Conservation (phyloP, 2,329 filamentous ascomycete species). For the Calonectria pseudoturangicola region DNA sequence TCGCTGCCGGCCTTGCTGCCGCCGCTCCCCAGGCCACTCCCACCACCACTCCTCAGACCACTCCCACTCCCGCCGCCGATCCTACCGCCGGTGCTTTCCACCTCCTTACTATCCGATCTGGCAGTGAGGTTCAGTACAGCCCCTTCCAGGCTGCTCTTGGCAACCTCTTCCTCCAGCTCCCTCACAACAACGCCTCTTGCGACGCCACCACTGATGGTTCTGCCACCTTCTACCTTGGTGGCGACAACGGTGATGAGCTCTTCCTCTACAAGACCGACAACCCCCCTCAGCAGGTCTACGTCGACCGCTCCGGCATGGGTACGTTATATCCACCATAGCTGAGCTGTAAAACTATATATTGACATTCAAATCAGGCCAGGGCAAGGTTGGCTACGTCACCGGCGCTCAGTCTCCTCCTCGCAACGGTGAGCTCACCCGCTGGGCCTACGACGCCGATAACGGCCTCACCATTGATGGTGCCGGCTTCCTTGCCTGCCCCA, state of each 20-base stretch:
- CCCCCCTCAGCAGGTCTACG: conserved; percentile 68
- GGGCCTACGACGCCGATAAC: conserved; percentile 63
- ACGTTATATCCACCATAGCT: conserved; percentile 49
- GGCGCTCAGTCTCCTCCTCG: conserved; percentile 61
- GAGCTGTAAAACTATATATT: neutral
- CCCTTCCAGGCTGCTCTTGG: conserved; percentile 65
- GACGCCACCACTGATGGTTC: conserved; percentile 59
- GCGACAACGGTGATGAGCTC: conserved; percentile 62
- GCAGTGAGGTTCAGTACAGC: conserved; percentile 68
- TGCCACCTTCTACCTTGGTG: conserved; percentile 68
- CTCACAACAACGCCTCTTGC: conserved; percentile 69
- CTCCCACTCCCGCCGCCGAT: neutral
- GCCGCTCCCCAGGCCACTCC: neutral
- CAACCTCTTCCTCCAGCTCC: conserved; percentile 66
- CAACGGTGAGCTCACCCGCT: conserved; percentile 68
- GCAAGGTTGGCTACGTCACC: conserved; percentile 71
- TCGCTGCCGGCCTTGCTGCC: conserved; percentile 40
- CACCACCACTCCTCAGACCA: conserved; percentile 21
- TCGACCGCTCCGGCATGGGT: conserved; percentile 77
- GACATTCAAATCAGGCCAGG: conserved; percentile 65
- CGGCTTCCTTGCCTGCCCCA: conserved; percentile 72
- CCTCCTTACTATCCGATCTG: conserved; percentile 70
- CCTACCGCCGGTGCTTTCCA: conserved; percentile 60
- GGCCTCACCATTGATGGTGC: conserved; percentile 67
- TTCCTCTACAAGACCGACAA: conserved; percentile 66